Percentiles rank a stretch among this genome's conserved stretches.
Conservation (phyloP, 495 filamentous ascomycete genomes). For the Margaritispora aquatica region DNA sequence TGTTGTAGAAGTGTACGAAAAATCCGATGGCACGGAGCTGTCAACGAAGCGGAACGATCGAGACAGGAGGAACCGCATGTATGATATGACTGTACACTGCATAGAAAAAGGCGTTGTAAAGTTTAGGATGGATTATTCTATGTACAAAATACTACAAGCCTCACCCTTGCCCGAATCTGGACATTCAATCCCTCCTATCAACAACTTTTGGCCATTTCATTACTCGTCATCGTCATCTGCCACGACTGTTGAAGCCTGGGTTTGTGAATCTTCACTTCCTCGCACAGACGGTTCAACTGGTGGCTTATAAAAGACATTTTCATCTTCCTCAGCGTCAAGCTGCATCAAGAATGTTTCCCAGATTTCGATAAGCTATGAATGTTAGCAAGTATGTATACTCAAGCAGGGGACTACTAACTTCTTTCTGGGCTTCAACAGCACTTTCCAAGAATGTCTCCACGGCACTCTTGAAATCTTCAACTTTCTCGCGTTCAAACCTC, state of each 20-base stretch:
- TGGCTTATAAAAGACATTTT: conserved; percentile 67
- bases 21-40: neutral
- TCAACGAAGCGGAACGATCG: too few species aligned
- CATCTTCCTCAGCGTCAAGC: conserved; percentile 88
- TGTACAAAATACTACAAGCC: conserved; percentile 18
- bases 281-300: conserved; percentile 33
- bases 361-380: conserved; percentile 79
- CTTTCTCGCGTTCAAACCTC: conserved; percentile 93
- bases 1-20: neutral
- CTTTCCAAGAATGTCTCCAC: conserved; percentile 97
- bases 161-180: neutral
- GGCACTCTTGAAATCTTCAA: conserved; percentile 97
- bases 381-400: neutral
- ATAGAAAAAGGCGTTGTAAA: conserved; percentile 6
- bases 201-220: conserved; percentile 1
- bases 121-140: conserved; percentile 15
- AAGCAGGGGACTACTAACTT: conserved; percentile 50
- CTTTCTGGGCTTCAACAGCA: conserved; percentile 96
- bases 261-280: conserved; percentile 6
- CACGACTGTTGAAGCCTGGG: conserved; percentile 27
- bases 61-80: neutral
- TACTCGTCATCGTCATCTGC: conserved; percentile 31
- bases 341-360: conserved; percentile 98
- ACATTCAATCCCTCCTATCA: neutral
- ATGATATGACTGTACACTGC: neutral